Evolutionary conservation across 83 land plant genomes (phyloP), one percentile per base, ranked within the genome.

Genomic region (Thuja plicata): DNA sequence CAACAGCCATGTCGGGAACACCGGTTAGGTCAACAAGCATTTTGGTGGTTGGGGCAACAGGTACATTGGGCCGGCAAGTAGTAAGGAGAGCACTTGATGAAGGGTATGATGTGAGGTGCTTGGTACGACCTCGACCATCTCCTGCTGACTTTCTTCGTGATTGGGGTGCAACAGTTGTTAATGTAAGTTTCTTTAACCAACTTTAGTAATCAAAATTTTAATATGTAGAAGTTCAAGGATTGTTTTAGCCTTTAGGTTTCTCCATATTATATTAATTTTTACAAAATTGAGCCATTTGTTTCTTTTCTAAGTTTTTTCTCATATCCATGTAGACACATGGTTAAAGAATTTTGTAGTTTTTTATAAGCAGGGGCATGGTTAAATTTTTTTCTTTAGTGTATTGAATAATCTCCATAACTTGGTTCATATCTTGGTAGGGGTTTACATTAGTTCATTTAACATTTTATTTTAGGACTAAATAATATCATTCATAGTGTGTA

Each of bases 121-220:
- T 98, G 77, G 99, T 98, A 2, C 93, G 99, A 54, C 97, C 99
- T 24, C 92, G 99, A 34, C 99, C 99, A 12, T 91, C 98, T 80
- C 99, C 99, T 87, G 99, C 99, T 85, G 99, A 98, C 86, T 98
- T 98, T 87, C 95, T 98, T 19, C 99, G 99, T 45, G 99, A 98
- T 87, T 98, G 99, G 99, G 99, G 99, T 78, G 99, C 99, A 43
- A 95, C 94, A 13, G 96, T 98, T 87, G 99, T 98, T 87, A 98
- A 98, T 93, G 99, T 97, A 93, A 66, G 90, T 85, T 87, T 43
- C 52, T 38, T 41, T 46, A 37, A 54, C 60, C 84, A 27, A 46
- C 54, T 83, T 17, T 46, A 45, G 1, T 83, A 48, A 7, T 83
- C 16, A 83, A 46, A 83, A 46, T n/a, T 83, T 46, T n/a, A 46